phyloP scores from a whole-genome alignment of 73 alveolate genomes.

The Paramecium pentaurelia region DNA sequence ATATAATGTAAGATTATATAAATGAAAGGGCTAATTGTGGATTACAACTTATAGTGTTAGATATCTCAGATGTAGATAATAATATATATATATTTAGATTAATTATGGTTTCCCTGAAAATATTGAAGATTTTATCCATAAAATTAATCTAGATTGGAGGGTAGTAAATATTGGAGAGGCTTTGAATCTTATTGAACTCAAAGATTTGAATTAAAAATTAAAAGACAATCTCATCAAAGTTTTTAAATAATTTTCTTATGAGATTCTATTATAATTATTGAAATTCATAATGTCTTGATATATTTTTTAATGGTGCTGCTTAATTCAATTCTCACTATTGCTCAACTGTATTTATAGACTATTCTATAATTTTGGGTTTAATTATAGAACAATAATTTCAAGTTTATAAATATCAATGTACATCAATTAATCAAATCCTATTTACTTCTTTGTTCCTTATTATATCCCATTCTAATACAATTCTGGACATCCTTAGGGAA shows the following conservation, averaged over 20 bases:
- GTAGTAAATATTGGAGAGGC: slow-evolving; percentile 82
- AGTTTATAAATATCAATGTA: neutral
- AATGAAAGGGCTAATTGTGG: slow-evolving; percentile 69
- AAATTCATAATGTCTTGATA: neutral
- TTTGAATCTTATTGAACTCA: slow-evolving; percentile 66
- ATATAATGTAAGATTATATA: slow-evolving; percentile 73
- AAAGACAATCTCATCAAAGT: neutral
- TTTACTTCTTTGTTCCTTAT: slow-evolving; percentile 18
- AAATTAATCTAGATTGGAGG: slow-evolving; percentile 97
- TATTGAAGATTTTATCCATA: slow-evolving; percentile 92
- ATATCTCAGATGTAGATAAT: slow-evolving; percentile 83
- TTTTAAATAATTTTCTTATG: neutral
- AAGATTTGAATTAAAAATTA: neutral
- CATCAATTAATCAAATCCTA: neutral
- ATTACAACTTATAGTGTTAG: slow-evolving; percentile 95
- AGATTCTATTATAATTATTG: neutral
- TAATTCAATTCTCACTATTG: neutral
- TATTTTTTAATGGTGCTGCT: neutral
- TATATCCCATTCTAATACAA: neutral
- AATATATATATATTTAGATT: slow-evolving; percentile 31
- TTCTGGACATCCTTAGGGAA: neutral
- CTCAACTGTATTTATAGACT: neutral
- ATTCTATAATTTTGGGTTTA: neutral
- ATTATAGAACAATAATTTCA: neutral
- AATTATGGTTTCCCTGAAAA: slow-evolving; percentile 90